Evolutionary conservation across 805 yeast genomes (phyloP).

Genomic region (Saturnispora bothae): DNA sequence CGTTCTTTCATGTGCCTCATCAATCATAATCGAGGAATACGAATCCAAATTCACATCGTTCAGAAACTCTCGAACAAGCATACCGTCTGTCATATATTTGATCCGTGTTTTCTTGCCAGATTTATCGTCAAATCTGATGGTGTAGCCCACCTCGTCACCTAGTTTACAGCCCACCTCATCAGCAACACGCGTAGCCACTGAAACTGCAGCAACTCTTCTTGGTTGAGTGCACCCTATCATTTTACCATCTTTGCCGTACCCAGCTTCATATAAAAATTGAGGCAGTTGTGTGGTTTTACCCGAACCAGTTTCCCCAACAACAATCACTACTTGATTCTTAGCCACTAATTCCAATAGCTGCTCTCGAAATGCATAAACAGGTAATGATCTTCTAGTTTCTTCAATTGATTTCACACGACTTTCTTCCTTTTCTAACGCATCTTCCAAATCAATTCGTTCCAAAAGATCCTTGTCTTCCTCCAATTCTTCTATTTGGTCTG

Average conservation of each 20-base stretch:
- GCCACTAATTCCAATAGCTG: conserved; percentile 50
- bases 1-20: conserved; percentile 96
- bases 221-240: conserved; percentile 88
- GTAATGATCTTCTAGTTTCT: conserved; percentile 54
- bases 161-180: conserved; percentile 73
- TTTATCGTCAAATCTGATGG: conserved; percentile 77
- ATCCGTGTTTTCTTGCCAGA: conserved; percentile 55
- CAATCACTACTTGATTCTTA: conserved; percentile 62
- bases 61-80: conserved; percentile 76
- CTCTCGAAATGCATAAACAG: conserved; percentile 58
- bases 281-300: conserved; percentile 94
- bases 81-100: conserved; percentile 95
- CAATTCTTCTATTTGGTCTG: conserved; percentile 23
- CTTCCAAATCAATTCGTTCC: conserved; percentile 27
- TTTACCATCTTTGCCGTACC: conserved; percentile 47
- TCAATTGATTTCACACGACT: conserved; percentile 29
- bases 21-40: conserved; percentile 83
- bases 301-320: conserved; percentile 94
- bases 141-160: conserved; percentile 87
- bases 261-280: conserved; percentile 75
- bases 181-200: conserved; percentile 85
- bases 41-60: conserved; percentile 57
- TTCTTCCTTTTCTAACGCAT: conserved; percentile 27
- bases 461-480: conserved; percentile 18
- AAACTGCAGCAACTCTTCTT: conserved; percentile 87